Evolutionary conservation across 176 grass and related monocot species (phyloP).

Genomic region (Canna indica): DNA sequence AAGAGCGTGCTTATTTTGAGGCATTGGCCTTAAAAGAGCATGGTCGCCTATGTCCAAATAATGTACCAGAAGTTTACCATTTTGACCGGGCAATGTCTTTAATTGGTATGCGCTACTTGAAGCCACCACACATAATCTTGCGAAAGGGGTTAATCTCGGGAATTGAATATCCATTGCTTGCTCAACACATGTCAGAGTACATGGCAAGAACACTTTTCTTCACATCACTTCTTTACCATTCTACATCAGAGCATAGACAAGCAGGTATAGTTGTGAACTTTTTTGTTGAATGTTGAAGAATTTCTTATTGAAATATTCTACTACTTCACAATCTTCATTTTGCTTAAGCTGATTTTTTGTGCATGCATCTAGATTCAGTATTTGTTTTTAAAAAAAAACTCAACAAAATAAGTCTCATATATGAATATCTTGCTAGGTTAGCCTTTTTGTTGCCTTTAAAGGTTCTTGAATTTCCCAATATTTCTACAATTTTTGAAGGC

Average conservation of each 20-base stretch:
- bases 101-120: constrained; percentile 81
- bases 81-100: constrained; percentile 79
- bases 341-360: neutral
- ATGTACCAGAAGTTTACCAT: constrained; percentile 87
- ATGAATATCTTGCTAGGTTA: neutral
- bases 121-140: constrained; percentile 79
- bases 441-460: neutral
- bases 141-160: constrained; percentile 92
- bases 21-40: constrained; percentile 47
- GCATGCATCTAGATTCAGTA: constrained; percentile 1
- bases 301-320: neutral
- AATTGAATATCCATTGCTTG: constrained; percentile 67
- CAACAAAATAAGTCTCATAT: too few species aligned
- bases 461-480: neutral
- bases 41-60: constrained; percentile 55
- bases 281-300: neutral
- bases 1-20: constrained; percentile 92
- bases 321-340: neutral
- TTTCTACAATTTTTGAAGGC: neutral
- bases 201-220: constrained; percentile 90
- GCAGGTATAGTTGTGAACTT: constrained; percentile 36
- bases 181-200: constrained; percentile 68
- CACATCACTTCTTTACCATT: constrained; percentile 61
- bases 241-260: constrained; percentile 64
- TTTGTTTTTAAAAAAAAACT: too few species aligned